Evolutionary conservation across 2,329 filamentous ascomycete species (phyloP).

Genomic region (Mariannaea elegans): DNA sequence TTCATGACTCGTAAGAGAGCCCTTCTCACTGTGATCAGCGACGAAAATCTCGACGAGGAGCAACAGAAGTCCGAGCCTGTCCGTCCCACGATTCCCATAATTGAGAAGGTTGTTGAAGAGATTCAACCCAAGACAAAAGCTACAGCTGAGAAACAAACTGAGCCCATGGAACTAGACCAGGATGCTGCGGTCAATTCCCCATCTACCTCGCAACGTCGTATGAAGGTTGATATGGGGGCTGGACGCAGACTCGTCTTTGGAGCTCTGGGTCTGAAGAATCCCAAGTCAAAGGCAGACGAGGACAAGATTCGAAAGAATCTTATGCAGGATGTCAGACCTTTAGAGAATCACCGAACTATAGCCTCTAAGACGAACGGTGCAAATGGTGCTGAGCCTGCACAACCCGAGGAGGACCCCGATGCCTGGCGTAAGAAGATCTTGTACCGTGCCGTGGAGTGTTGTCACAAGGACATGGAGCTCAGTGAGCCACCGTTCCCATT

Average conservation of each 20-base stretch:
- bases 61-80: neutral
- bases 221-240: conserved; percentile 60
- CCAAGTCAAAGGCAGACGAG: conserved; percentile 75
- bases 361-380: conserved; percentile 18
- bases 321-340: conserved; percentile 60
- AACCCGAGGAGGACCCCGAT: conserved; percentile 57
- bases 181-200: conserved; percentile 17
- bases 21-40: conserved; percentile 45
- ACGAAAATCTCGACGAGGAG: conserved; percentile 19
- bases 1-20: conserved; percentile 52
- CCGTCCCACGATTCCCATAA: neutral
- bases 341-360: conserved; percentile 47
- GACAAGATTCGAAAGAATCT: conserved; percentile 68
- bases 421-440: conserved; percentile 79
- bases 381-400: conserved; percentile 15
- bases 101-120: conserved; percentile 13
- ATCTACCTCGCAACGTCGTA: conserved; percentile 25
- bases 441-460: conserved; percentile 85
- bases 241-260: conserved; percentile 76
- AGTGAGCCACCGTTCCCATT: conserved; percentile 89
- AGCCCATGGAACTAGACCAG: neutral
- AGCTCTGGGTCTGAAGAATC: conserved; percentile 73
- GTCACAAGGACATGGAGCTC: conserved; percentile 72
- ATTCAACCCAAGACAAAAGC: conserved; percentile 9
- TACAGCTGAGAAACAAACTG: neutral